phyloP scores from a whole-genome alignment of 225 moss, liverwort and hornwort species.

The Anthoceros angustus region DNA sequence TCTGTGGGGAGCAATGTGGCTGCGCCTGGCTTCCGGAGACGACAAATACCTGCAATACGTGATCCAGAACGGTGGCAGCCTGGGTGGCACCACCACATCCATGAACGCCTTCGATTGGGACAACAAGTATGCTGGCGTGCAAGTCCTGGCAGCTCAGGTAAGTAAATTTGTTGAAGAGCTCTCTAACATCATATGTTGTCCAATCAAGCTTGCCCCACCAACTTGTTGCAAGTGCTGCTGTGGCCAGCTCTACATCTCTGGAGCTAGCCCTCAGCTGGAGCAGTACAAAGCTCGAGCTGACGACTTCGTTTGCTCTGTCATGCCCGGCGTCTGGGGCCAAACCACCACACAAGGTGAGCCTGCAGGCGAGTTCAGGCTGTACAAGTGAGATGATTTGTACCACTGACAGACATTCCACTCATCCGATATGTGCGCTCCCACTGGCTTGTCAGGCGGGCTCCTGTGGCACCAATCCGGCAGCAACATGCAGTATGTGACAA shows the following conservation, averaged over 20 bases:
- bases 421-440: no score
- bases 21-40: slow-evolving; percentile 39
- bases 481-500: slow-evolving; percentile 2
- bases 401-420: no score
- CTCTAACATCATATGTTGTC: background rate
- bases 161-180: background rate
- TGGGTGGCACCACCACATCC: slow-evolving; percentile 23
- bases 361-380: no score
- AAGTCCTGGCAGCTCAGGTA: slow-evolving; percentile 13
- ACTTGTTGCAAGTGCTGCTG: slow-evolving; percentile 31
- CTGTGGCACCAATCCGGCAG: background rate
- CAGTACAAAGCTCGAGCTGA: slow-evolving; percentile 66
- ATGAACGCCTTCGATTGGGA: slow-evolving; percentile 59
- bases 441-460: background rate
- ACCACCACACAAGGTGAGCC: background rate
- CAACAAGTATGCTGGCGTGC: slow-evolving; percentile 50
- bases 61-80: slow-evolving; percentile 13
- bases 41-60: slow-evolving; percentile 42
- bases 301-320: slow-evolving; percentile 48
- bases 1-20: slow-evolving; percentile 57
- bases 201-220: slow-evolving; percentile 17
- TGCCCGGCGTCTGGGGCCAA: background rate
- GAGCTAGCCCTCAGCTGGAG: slow-evolving; percentile 18
- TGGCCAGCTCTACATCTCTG: slow-evolving; percentile 8
- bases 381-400: no score